phyloP scores from a whole-genome alignment of 2,329 filamentous ascomycete species.

The Paracorniculantispora psalliotae region DNA sequence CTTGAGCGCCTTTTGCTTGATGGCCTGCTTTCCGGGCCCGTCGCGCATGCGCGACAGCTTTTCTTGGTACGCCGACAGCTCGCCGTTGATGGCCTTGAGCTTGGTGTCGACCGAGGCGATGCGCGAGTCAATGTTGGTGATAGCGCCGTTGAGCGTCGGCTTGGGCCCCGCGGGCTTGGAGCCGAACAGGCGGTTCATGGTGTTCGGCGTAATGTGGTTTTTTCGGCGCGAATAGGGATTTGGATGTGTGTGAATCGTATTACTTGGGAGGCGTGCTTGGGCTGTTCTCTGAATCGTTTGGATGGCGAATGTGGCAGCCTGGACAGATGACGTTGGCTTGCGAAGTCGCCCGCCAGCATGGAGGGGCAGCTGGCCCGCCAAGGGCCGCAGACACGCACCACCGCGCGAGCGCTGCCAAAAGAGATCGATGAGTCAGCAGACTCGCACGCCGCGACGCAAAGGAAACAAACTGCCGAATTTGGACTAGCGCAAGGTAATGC shows the following conservation, averaged over 20 bases:
- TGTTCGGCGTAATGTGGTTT: not conserved
- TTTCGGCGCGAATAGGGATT: too few relatives aligned
- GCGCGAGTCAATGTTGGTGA: constrained; percentile 77
- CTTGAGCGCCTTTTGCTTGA: constrained; percentile 92
- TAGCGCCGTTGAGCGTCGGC: constrained; percentile 78
- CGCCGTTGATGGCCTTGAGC: constrained; percentile 84
- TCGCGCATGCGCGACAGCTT: constrained; percentile 92
- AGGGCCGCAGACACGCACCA: not conserved
- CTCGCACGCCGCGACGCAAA: not conserved
- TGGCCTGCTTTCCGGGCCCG: constrained; percentile 84
- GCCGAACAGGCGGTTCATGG: constrained; percentile 95
- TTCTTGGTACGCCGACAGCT: constrained; percentile 81
- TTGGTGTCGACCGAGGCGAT: constrained; percentile 90
- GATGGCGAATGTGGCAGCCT: not conserved
- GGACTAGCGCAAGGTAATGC: not conserved
- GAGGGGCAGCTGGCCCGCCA: not conserved
- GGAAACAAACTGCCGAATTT: constrained; percentile 8
- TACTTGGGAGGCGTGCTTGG: too few relatives aligned
- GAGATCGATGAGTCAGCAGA: constrained; percentile 6
- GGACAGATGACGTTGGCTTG: not conserved
- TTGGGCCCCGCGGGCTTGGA: constrained; percentile 82
- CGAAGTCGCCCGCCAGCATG: not conserved
- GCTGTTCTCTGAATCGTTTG: too few relatives aligned
- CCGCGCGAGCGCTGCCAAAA: not conserved
- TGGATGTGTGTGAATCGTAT: not conserved